These are phyloP conservation scores for Parascedosporium putredinis DNA, from an alignment of 2,329 filamentous ascomycete genomes.

Conservation along the genomic window DNA sequence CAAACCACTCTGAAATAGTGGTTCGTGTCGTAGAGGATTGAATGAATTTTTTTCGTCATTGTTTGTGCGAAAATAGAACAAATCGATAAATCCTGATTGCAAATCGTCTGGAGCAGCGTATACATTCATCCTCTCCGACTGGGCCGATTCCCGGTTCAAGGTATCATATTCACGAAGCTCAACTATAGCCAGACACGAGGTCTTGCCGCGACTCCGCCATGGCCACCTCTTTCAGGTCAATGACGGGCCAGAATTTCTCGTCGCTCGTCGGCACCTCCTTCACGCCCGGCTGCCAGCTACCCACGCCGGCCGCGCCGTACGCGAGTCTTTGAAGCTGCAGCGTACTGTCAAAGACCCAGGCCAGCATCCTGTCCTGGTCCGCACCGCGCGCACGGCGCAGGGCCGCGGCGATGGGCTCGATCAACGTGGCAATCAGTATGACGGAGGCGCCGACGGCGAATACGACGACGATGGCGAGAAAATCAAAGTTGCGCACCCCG, in stretches of 20 bases:
- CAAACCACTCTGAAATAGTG: no score
- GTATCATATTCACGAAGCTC: no score
- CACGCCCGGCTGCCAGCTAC: slow-evolving; percentile 7
- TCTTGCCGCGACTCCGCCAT: slow-evolving; percentile 8
- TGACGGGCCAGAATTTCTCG: slow-evolving; percentile 8
- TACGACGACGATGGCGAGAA: slow-evolving; percentile 8
- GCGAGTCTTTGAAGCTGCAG: slow-evolving; percentile 7
- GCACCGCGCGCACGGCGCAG: slow-evolving; percentile 1
- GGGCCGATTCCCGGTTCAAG: no score
- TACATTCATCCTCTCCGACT: no score
- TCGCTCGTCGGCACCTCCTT: slow-evolving; percentile 6
- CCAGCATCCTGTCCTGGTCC: neutral
- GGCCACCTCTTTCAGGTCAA: slow-evolving; percentile 6
- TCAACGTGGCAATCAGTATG: slow-evolving; percentile 2
- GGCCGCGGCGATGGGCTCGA: slow-evolving; percentile 1
- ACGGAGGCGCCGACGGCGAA: slow-evolving; percentile 1
- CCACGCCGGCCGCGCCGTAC: slow-evolving; percentile 4
- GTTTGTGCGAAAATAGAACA: no score
- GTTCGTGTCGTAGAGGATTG: no score
- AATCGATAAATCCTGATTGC: no score
- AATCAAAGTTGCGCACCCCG: slow-evolving; percentile 7
- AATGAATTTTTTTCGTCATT: no score
- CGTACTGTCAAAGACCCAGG: slow-evolving; percentile 7
- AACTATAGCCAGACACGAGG: no score
- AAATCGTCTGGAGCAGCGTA: no score